Percentiles rank a stretch among this genome's conserved stretches.
Conservation (phyloP, 129 eudicot genomes). For the Centrapalus pauciflorus region DNA sequence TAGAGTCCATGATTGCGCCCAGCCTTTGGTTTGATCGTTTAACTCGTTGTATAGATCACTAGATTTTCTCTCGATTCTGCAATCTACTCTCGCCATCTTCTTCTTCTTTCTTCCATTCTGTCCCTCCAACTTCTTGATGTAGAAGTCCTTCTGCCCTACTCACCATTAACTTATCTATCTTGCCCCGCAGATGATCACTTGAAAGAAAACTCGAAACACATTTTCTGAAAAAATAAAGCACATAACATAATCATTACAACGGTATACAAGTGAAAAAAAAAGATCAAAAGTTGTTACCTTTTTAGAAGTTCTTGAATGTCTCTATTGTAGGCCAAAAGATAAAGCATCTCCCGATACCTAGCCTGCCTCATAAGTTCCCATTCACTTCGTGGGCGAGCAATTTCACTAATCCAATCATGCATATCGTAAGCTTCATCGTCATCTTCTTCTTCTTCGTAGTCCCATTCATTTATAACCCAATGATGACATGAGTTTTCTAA, state of each 20-base stretch:
- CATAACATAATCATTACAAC: background rate
- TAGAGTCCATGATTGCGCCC: conserved; percentile 9
- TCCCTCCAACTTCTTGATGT: background rate
- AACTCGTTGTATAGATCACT: conserved; percentile 25
- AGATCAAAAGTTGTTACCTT: conserved; percentile 31
- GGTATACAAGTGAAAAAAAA: background rate
- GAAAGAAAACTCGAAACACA: conserved; percentile 63
- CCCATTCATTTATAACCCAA: conserved; percentile 52
- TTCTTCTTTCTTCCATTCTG: conserved; percentile 10
- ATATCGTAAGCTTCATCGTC: conserved; percentile 25
- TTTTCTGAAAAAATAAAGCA: conserved; percentile 35
- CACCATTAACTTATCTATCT: conserved; percentile 55
- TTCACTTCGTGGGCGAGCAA: conserved; percentile 68
- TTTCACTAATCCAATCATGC: conserved; percentile 61
- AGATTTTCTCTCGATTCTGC: conserved; percentile 12
- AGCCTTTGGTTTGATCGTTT: conserved; percentile 29
- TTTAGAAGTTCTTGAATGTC: conserved; percentile 60
- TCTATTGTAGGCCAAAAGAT: conserved; percentile 40
- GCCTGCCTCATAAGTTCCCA: conserved; percentile 79
- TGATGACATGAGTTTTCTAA: conserved; percentile 26
- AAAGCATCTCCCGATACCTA: conserved; percentile 76
- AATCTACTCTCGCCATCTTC: conserved; percentile 21
- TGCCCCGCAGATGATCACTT: conserved; percentile 45
- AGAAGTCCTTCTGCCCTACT: conserved; percentile 33
- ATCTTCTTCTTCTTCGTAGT: conserved; percentile 42